Evolutionary conservation across 73 alveolate genomes (phyloP).

Genomic region (Paramecium tetraurelia): DNA sequence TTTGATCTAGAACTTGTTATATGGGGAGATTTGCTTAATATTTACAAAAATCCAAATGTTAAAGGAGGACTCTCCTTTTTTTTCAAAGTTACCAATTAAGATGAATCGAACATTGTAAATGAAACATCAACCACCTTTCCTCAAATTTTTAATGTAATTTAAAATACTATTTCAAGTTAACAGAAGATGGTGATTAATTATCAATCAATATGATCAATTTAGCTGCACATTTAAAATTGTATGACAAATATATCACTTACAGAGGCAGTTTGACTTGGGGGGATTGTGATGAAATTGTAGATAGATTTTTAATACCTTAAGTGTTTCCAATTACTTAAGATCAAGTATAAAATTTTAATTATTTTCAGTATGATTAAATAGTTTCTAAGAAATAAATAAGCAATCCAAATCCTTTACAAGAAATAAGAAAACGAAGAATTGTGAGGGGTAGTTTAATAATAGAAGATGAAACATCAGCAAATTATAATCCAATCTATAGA

Average conservation of each 20-base stretch:
- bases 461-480: constrained; percentile 29
- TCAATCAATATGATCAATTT: neutral
- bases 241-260: neutral
- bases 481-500: constrained; percentile 7
- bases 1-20: neutral
- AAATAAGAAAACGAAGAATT: neutral
- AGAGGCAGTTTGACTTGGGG: neutral
- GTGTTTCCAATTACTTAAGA: neutral
- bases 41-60: neutral
- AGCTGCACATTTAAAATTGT: neutral
- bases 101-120: neutral
- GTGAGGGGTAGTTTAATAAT: neutral
- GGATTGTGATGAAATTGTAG: neutral
- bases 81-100: neutral
- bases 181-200: neutral
- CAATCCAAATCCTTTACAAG: neutral
- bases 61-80: neutral
- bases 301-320: constrained; percentile 15
- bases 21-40: constrained; percentile 11
- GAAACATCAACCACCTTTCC: neutral
- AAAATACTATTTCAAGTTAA: neutral
- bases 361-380: neutral
- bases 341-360: neutral
- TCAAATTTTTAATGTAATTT: neutral
- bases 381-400: neutral